Evolutionary conservation across 495 filamentous ascomycete genomes (phyloP), one percentile per base, ranked within the genome.

Genomic region (Trichoderma asperelloides): DNA sequence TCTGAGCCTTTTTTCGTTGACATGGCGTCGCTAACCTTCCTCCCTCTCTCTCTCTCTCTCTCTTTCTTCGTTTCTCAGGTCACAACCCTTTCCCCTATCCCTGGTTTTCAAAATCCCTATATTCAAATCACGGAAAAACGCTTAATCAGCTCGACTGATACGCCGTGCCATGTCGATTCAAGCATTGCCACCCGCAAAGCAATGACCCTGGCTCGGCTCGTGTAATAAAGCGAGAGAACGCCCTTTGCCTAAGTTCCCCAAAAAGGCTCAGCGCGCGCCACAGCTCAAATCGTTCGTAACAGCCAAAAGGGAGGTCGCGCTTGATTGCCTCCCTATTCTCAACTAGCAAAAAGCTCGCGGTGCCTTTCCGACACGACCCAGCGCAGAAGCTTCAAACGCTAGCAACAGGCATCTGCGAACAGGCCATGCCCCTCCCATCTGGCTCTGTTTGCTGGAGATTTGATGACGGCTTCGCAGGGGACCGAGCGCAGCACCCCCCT

Each of bases 321-420:
- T 55, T 55, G 49, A 55, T 55, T 55, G 49, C 49, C 49, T 55
- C 21, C 49, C 49, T 8, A 9, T 55, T 55, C 21, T 3, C 49
- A 25, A 2, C 21, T 25, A 21, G 49, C 49, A 55, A 37, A 7
- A 37, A 16, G 43, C 43, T n/a, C 43, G 43, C 43, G 43, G 43
- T n/a, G 7, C 49, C 49, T 12, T 27, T 33, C 16, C 55, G 9
- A 18, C 7, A 18, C 16, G 23, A 8, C 12, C 16, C 11, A 28
- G 55, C 30, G 55, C 55, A 60, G 55, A 60, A 60, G 55, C 55
- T 60, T 60, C 55, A 60, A 60, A 30, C 55, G 16, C 27, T 60
- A 30, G 8, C 25, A 60, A 30, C 43, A 47, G 43, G n/a, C 33
- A 47, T 47, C 43, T n/a, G n/a, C 13, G 43, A 47, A n/a, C 43